Evolutionary conservation across 1,284 basidiomycete genomes (phyloP).

Genomic region (Trichosporon inkin): DNA sequence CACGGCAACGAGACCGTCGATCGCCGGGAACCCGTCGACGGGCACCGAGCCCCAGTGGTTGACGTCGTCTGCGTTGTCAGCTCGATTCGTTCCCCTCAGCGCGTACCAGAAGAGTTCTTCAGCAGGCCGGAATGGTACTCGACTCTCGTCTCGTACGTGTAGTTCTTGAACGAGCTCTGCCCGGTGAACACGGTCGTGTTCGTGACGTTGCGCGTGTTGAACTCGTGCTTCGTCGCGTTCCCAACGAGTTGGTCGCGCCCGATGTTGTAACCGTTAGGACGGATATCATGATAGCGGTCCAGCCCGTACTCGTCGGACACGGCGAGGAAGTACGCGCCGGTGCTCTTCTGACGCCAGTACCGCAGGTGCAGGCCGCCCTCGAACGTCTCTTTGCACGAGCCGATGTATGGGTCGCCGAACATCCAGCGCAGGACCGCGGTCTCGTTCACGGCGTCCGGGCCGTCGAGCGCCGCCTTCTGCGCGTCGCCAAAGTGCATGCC

Average conservation of each 20-base stretch:
- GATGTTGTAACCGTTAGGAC: constrained; percentile 60
- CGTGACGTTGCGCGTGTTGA: constrained; percentile 59
- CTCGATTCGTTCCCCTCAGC: not conserved
- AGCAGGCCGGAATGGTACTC: constrained; percentile 66
- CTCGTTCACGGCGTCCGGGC: constrained; percentile 68
- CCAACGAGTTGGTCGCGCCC: constrained; percentile 73
- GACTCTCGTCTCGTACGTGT: constrained; percentile 66
- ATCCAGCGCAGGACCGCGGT: constrained; percentile 73
- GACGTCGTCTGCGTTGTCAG: constrained; percentile 55
- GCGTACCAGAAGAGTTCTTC: constrained; percentile 58
- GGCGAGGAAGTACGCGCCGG: constrained; percentile 74
- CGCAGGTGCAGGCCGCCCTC: constrained; percentile 85
- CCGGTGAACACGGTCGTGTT: constrained; percentile 53
- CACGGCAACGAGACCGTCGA: constrained; percentile 81
- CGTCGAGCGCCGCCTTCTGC: constrained; percentile 36
- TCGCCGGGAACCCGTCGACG: constrained; percentile 59
- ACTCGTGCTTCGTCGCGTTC: constrained; percentile 57
- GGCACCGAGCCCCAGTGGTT: constrained; percentile 70
- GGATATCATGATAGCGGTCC: constrained; percentile 58
- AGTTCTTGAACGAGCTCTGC: constrained; percentile 47
- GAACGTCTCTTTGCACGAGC: constrained; percentile 78
- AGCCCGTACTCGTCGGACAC: constrained; percentile 68
- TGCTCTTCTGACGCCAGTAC: constrained; percentile 78
- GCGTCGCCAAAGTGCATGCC: constrained; percentile 79
- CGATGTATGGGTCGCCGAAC: constrained; percentile 69